Evolutionary conservation across 768 basidiomycete species (phyloP), one percentile per base, ranked within the genome.

Genomic region (Phlebiopsis flavidoalba): DNA sequence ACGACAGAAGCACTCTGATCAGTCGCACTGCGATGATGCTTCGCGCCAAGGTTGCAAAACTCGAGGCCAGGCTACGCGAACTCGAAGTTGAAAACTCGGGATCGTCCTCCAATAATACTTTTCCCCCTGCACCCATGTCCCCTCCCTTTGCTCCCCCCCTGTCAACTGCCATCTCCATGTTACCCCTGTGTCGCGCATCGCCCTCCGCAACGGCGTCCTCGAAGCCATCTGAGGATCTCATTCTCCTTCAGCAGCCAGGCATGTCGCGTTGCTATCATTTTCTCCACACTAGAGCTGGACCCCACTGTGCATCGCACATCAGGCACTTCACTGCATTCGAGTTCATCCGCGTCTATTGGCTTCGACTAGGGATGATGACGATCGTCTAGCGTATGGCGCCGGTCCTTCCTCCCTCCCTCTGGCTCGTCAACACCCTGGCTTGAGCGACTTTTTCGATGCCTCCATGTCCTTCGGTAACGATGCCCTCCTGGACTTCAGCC

Each of bases 1-100:
- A 86, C 65, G 84, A 86, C 67, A 79, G 69, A 78, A 78, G 64
- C 80, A 79, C n/a, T n/a, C n/a, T n/a, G 59, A 83, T 84, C 69
- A 84, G 82, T 66, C 78, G 84, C 15, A 86, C 83, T 0, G n/a
- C 26, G 26, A 80, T 84, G 67, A 73, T 81, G 22, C 73, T 87
- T 36, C 81, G 79, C 61, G 83, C 85, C 65, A 83, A 84, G 68
- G 74, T 85, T 47, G 72, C 74, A 3, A 71, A 77, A 51, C 77
- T 86, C 12, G 83, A 87, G 68, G 75, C 76, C 21, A 76, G 81
- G 47, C 70, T 86, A 24, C 79, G 78, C 6, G 79, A 85, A 66
- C 75, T 87, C 8, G 83, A 86, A 66, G 70, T 75, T 24, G 72
- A 75, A 57, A 68, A 68, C 33, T 62, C 66, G 10, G 61, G 64